These are phyloP conservation scores for Botrytis medusae DNA, from an alignment of 2,329 filamentous ascomycete genomes.

Conservation along the genomic window DNA sequence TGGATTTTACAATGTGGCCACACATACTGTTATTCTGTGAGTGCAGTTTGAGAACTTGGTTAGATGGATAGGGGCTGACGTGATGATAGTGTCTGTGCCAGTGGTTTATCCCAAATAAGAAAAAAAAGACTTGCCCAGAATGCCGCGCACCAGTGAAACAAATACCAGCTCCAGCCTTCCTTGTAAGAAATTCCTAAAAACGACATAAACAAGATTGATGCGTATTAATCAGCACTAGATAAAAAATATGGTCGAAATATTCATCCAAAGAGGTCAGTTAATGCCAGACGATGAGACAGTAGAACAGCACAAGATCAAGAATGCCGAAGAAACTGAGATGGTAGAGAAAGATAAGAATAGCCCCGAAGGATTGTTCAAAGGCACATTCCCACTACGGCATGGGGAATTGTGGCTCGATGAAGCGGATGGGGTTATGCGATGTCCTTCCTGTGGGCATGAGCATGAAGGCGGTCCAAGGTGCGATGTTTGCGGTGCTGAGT, in stretches of 20 bases:
- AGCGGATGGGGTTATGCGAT: conserved; percentile 61
- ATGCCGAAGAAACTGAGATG: conserved; percentile 57
- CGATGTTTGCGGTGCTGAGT: conserved; percentile 46
- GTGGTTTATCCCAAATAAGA: conserved; percentile 45
- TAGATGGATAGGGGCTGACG: conserved; percentile 25
- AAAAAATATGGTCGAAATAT: conserved; percentile 63
- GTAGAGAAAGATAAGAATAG: conserved; percentile 60
- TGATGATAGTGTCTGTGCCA: conserved; percentile 39
- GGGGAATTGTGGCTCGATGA: conserved; percentile 48
- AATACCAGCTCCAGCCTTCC: conserved; percentile 62
- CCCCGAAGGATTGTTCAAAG: conserved; percentile 61
- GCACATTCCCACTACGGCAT: conserved; percentile 41
- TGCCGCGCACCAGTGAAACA: conserved; percentile 60
- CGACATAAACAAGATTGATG: background rate
- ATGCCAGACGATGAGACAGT: conserved; percentile 62
- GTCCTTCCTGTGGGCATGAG: conserved; percentile 62
- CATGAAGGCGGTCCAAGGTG: conserved; percentile 59
- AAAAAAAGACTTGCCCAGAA: conserved; percentile 67
- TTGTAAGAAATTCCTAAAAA: conserved; percentile 46
- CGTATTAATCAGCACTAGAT: conserved; percentile 45
- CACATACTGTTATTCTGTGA: conserved; percentile 68
- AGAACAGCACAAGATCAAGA: conserved; percentile 58
- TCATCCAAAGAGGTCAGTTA: conserved; percentile 59
- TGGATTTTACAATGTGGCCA: conserved; percentile 68
- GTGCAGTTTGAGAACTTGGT: conserved; percentile 30